Conservation (phyloP, 345 rosid species). For the Citrus unshiu region DNA sequence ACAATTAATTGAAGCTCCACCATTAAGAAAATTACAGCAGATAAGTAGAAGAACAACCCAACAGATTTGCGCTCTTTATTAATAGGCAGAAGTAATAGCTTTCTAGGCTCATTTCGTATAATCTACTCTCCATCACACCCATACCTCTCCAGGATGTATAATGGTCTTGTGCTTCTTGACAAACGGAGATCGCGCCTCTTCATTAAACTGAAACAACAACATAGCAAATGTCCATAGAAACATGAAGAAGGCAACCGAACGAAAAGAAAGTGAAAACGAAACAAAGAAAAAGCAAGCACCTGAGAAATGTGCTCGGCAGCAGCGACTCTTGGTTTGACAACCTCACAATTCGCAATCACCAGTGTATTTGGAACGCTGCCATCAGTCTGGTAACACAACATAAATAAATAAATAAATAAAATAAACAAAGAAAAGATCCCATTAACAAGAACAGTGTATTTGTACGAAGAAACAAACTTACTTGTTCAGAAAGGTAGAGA, state of each 20-base stretch:
- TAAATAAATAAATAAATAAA: neutral
- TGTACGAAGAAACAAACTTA: neutral
- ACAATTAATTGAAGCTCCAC: neutral
- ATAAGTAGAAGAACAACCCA: neutral
- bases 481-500: constrained; percentile 84
- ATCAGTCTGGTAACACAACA: constrained; percentile 55
- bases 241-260: neutral
- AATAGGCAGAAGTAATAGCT: neutral
- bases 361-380: constrained; percentile 91
- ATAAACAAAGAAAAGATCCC: neutral
- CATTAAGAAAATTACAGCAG: constrained; percentile 5
- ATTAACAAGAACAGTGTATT: neutral
- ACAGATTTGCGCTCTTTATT: neutral
- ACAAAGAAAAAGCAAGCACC: constrained; percentile 27
- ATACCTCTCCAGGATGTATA: constrained; percentile 99
- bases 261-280: neutral
- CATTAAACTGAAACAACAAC: constrained; percentile 68
- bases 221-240: neutral
- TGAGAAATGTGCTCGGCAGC: constrained; percentile 81
- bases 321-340: constrained; percentile 77
- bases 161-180: constrained; percentile 98
- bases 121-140: neutral
- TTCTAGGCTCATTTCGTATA: neutral
- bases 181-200: constrained; percentile 98
- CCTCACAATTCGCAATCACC: constrained; percentile 83